Evolutionary conservation across 176 grass and related monocot genomes (phyloP).

Genomic region (Cenchrus purpureus): DNA sequence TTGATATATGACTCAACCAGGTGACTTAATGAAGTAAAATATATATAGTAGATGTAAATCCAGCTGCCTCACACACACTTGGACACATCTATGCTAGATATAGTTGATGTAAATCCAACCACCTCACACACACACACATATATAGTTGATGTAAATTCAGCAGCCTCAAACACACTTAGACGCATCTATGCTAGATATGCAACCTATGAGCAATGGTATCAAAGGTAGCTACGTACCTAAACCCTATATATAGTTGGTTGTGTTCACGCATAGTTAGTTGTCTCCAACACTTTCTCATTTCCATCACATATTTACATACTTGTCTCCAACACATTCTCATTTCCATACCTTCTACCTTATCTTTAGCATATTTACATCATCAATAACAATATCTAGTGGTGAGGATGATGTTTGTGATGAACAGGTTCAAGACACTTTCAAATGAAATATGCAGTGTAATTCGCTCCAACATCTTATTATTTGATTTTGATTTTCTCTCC

Average conservation of each 20-base stretch:
- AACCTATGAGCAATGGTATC: not conserved
- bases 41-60: too few relatives aligned
- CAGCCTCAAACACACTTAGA: not conserved
- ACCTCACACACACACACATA: too few relatives aligned
- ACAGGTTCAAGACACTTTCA: not conserved
- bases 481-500: not conserved
- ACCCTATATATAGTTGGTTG: not conserved
- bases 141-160: not conserved
- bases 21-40: too few relatives aligned
- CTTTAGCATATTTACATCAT: not conserved
- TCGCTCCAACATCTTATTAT: not conserved
- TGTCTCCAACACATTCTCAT: too few relatives aligned
- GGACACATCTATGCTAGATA: too few relatives aligned
- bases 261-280: not conserved
- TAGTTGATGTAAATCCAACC: too few relatives aligned
- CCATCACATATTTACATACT: not conserved
- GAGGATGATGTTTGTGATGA: not conserved
- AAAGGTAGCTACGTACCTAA: not conserved
- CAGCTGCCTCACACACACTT: too few relatives aligned
- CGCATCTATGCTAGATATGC: not conserved
- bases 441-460: slow-evolving; percentile 2
- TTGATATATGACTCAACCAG: too few relatives aligned
- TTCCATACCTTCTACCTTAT: not conserved
- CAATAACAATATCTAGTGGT: not conserved
- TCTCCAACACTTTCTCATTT: not conserved